These are phyloP conservation scores for Thielaviopsis ethacetica DNA, from an alignment of 2,329 filamentous ascomycete species.

Conservation along the genomic window DNA sequence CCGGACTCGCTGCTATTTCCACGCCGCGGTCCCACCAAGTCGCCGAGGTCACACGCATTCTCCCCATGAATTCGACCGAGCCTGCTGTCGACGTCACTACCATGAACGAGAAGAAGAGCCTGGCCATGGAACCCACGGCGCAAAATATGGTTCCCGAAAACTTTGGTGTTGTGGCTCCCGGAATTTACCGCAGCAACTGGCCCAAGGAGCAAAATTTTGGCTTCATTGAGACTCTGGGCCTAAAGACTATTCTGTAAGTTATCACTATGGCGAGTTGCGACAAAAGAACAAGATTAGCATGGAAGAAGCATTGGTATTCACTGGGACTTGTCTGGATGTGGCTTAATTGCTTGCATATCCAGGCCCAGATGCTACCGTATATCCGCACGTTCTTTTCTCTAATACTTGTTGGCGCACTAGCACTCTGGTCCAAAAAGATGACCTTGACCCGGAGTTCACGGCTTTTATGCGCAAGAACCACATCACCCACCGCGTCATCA, in stretches of 20 bases:
- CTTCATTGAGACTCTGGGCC: constrained; percentile 48
- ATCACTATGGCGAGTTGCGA: neutral
- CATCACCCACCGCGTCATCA: constrained; percentile 59
- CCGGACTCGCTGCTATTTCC: neutral
- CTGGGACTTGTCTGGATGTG: neutral
- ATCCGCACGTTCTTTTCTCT: neutral
- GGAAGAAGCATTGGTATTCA: neutral
- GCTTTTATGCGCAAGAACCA: constrained; percentile 48
- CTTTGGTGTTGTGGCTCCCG: constrained; percentile 58
- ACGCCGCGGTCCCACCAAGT: neutral
- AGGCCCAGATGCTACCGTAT: neutral
- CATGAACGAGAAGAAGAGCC: neutral
- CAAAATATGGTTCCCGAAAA: constrained; percentile 39
- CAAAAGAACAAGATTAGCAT: neutral
- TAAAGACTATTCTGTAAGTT: constrained; percentile 67
- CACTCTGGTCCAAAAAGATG: constrained; percentile 48
- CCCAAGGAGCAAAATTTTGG: constrained; percentile 53
- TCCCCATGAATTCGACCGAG: neutral
- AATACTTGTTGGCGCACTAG: constrained; percentile 19
- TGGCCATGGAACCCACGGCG: neutral
- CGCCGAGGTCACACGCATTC: neutral
- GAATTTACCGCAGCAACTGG: constrained; percentile 71
- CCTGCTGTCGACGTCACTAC: neutral
- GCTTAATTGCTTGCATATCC: neutral
- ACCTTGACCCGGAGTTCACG: constrained; percentile 32